Percentiles rank a stretch among this genome's conserved stretches.
Conservation (phyloP, 495 filamentous ascomycete genomes). For the Penicillium pancosmium region DNA sequence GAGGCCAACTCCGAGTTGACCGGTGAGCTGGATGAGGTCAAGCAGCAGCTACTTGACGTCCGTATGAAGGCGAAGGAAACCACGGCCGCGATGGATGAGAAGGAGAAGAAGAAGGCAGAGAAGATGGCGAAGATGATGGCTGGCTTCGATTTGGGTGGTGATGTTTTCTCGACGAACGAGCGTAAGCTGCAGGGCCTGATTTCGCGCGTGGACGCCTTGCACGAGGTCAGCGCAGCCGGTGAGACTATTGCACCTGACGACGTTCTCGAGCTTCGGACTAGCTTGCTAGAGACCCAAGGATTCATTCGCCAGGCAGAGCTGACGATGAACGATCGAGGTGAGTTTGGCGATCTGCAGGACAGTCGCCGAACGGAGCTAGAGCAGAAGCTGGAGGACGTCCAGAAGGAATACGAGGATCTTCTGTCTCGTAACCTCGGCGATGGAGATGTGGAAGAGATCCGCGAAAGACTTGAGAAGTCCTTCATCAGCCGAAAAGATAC, state of each 20-base stretch:
- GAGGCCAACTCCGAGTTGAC: constrained; percentile 95
- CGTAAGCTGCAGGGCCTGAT: constrained; percentile 79
- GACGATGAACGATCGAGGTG: constrained; percentile 67
- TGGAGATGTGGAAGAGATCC: constrained; percentile 80
- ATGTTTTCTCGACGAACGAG: constrained; percentile 91
- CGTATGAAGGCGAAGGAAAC: constrained; percentile 96
- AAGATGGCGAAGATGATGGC: constrained; percentile 99
- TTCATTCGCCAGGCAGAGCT: constrained; percentile 93
- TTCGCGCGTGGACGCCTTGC: constrained; percentile 75
- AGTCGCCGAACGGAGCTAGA: constrained; percentile 74
- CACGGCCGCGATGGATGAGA: constrained; percentile 83
- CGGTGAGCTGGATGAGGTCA: constrained; percentile 87
- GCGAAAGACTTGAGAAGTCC: constrained; percentile 72
- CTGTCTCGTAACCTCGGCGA: constrained; percentile 79
- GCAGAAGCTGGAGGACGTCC: constrained; percentile 66
- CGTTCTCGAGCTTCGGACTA: constrained; percentile 71
- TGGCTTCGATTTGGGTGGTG: constrained; percentile 87
- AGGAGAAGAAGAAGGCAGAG: constrained; percentile 97
- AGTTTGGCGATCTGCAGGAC: constrained; percentile 61
- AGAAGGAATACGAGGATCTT: constrained; percentile 79
- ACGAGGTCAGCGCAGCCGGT: constrained; percentile 72
- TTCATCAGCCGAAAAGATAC: constrained; percentile 73
- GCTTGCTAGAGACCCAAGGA: constrained; percentile 84
- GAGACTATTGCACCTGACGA: constrained; percentile 82
- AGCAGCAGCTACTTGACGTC: constrained; percentile 93